Percentiles rank a stretch among this genome's conserved stretches.
Evolutionary conservation across 2,329 filamentous ascomycete genomes (phyloP).

Genomic region (Fusarium sp.): DNA sequence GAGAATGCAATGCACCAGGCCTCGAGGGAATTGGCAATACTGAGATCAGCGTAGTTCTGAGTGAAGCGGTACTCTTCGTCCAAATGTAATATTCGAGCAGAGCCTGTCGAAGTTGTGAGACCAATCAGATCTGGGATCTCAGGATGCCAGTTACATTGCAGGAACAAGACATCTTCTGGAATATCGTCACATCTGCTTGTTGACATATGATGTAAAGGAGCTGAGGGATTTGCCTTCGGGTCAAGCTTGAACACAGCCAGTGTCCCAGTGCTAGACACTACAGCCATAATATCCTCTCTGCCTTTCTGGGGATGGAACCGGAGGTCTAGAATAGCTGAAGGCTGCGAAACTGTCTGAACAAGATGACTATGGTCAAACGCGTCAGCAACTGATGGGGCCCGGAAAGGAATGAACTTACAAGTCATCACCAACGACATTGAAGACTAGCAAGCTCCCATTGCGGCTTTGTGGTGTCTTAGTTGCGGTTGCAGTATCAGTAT

Average conservation of each 20-base stretch:
- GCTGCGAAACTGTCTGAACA: conserved; percentile 68
- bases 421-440: conserved; percentile 60
- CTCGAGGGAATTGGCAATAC: conserved; percentile 67
- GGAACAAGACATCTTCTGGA: conserved; percentile 68
- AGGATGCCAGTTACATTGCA: conserved; percentile 80
- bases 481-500: conserved; percentile 1
- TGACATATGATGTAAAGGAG: conserved; percentile 52
- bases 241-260: conserved; percentile 70
- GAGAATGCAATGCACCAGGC: conserved; percentile 78
- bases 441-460: conserved; percentile 78
- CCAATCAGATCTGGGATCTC: conserved; percentile 63
- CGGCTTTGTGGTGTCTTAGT: conserved; percentile 65
- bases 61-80: conserved; percentile 53
- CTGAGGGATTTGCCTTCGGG: conserved; percentile 45
- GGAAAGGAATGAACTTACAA: conserved; percentile 60
- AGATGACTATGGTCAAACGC: conserved; percentile 53
- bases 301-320: conserved; percentile 72
- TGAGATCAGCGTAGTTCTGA: conserved; percentile 45
- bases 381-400: neutral
- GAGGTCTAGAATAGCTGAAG: conserved; percentile 83
- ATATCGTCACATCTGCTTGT: conserved; percentile 59
- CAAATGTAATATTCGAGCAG: conserved; percentile 65
- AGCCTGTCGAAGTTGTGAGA: conserved; percentile 75
- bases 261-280: conserved; percentile 80
- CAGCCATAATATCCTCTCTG: conserved; percentile 67